A percentile compares a stretch with the other conserved stretches of the same genome.
phyloP scores from a whole-genome alignment of 2,329 filamentous ascomycete species.

The Botryosphaeria agaves region DNA sequence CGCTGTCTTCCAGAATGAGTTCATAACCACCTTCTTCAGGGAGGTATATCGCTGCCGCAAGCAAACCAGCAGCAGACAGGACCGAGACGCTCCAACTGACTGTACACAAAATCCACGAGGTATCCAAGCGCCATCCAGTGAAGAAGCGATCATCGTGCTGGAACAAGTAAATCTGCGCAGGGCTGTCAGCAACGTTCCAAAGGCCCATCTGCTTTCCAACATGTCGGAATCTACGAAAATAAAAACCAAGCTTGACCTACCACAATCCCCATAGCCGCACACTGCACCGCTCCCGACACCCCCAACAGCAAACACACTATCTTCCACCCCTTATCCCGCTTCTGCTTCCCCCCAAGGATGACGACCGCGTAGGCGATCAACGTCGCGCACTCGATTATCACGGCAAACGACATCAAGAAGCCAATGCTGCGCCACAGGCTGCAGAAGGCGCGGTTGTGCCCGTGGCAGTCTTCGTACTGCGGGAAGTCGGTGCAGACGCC shows the following conservation, averaged over 20 bases:
- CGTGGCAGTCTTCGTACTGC: constrained; percentile 45
- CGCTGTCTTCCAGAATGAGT: constrained; percentile 45
- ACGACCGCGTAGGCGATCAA: constrained; percentile 68
- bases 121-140: constrained; percentile 65
- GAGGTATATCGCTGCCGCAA: constrained; percentile 49
- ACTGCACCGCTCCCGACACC: constrained; percentile 50
- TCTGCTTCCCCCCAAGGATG: constrained; percentile 59
- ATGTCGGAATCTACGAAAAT: background rate
- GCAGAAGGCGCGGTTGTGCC: constrained; percentile 61
- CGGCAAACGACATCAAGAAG: constrained; percentile 71
- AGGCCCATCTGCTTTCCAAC: background rate
- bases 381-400: constrained; percentile 65
- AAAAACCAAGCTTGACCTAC: constrained; percentile 33
- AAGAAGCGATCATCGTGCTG: constrained; percentile 73
- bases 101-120: constrained; percentile 56
- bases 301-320: constrained; percentile 49
- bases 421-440: constrained; percentile 79
- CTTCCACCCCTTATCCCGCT: constrained; percentile 70
- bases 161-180: constrained; percentile 56
- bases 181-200: constrained; percentile 1
- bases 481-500: constrained; percentile 51
- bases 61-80: constrained; percentile 38
- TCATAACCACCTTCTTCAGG: constrained; percentile 79
- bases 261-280: constrained; percentile 65
- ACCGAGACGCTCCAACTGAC: constrained; percentile 39